These are phyloP conservation scores for Naumovozyma dairenensis DNA, from an alignment of 805 yeast species.

Conservation along the genomic window DNA sequence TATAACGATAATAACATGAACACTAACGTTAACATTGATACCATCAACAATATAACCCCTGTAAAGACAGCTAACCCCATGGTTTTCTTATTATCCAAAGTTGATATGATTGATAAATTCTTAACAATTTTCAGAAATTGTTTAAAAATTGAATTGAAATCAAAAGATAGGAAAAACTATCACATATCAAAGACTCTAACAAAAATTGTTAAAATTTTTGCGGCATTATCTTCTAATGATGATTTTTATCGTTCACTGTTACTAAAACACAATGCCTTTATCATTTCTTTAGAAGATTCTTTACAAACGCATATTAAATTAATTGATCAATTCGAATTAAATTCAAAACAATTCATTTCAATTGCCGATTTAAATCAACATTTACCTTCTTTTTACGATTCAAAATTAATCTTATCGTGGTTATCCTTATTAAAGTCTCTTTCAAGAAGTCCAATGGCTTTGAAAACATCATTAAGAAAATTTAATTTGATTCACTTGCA, in stretches of 20 bases:
- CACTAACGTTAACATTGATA: no score
- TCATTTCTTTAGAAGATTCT: constrained; percentile 17
- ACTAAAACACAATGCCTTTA: constrained; percentile 14
- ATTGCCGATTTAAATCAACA: background rate
- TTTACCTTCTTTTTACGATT: constrained; percentile 20
- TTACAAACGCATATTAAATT: constrained; percentile 16
- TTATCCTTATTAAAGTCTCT: constrained; percentile 24
- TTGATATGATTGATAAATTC: constrained; percentile 19
- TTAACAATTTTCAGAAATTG: constrained; percentile 17
- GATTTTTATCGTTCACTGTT: constrained; percentile 19
- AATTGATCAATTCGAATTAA: constrained; percentile 15
- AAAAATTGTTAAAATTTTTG: constrained; percentile 21
- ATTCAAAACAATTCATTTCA: constrained; percentile 1
- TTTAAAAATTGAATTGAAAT: no score
- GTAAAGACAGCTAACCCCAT: constrained; percentile 24
- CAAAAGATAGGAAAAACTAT: constrained; percentile 10
- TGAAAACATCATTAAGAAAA: constrained; percentile 22
- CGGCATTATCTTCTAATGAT: constrained; percentile 22
- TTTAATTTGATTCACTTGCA: constrained; percentile 19
- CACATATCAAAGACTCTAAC: constrained; percentile 12
- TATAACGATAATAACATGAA: constrained; percentile 17
- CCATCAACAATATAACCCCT: no score
- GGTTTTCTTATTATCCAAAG: constrained; percentile 14
- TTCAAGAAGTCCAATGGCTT: constrained; percentile 26
- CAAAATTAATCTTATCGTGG: constrained; percentile 21